phyloP scores from a whole-genome alignment of 805 yeast species.

The Candida silvicultrix region DNA sequence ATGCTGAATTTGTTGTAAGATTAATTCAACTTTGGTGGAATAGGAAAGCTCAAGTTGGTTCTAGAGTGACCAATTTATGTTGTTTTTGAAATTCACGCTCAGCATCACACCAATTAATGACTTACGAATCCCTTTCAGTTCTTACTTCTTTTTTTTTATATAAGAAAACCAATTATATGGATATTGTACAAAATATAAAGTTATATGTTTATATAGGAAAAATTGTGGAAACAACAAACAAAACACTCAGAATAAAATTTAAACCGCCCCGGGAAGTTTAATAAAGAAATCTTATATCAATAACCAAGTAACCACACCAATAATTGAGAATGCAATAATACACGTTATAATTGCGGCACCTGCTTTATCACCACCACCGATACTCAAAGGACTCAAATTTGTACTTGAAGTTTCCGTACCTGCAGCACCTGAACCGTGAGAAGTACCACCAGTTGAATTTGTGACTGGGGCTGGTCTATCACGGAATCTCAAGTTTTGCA shows the following conservation, averaged over 20 bases:
- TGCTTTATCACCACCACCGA: slow-evolving; percentile 42
- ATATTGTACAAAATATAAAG: no score
- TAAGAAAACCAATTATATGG: no score
- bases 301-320: slow-evolving; percentile 35
- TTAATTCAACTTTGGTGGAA: slow-evolving; percentile 44
- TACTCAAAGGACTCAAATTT: slow-evolving; percentile 29
- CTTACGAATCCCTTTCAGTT: no score
- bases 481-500: slow-evolving; percentile 34
- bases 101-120: background rate
- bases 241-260: no score
- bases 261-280: no score
- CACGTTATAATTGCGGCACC: slow-evolving; percentile 67
- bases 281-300: no score
- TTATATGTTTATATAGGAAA: no score
- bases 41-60: slow-evolving; percentile 33
- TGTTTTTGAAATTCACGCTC: slow-evolving; percentile 16
- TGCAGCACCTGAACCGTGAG: slow-evolving; percentile 55
- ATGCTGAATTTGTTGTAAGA: slow-evolving; percentile 36
- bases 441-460: slow-evolving; percentile 57
- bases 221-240: no score
- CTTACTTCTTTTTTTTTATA: no score
- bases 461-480: slow-evolving; percentile 55
- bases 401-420: slow-evolving; percentile 41
- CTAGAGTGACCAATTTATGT: slow-evolving; percentile 27
- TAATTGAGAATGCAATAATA: slow-evolving; percentile 35